Evolutionary conservation across 2,329 filamentous ascomycete species (phyloP).

Genomic region (Claviceps monticola): DNA sequence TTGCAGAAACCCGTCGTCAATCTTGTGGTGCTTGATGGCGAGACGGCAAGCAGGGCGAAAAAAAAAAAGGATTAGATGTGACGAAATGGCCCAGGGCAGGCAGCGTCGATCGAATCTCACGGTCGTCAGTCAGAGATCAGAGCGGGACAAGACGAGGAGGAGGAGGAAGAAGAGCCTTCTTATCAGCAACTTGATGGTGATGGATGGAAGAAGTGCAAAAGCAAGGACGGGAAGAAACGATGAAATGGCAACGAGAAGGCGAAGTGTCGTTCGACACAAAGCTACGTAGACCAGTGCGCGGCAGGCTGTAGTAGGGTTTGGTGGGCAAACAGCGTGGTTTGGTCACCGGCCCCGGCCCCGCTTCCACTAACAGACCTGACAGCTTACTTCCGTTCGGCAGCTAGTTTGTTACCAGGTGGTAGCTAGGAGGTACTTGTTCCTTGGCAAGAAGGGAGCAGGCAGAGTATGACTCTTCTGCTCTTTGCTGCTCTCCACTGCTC

Average conservation of each 20-base stretch:
- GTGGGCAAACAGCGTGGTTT: neutral
- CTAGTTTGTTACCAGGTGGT: no score
- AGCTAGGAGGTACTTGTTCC: no score
- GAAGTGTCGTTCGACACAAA: slow-evolving; percentile 4
- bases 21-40: slow-evolving; percentile 11
- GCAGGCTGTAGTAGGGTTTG: neutral
- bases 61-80: slow-evolving; percentile 6
- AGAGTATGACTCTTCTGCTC: no score
- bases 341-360: no score
- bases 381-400: no score
- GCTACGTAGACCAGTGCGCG: neutral
- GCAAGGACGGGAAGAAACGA: neutral
- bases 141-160: neutral
- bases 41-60: neutral
- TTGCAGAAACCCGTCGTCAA: slow-evolving; percentile 1
- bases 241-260: slow-evolving; percentile 1
- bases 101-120: neutral
- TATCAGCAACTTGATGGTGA: slow-evolving; percentile 1
- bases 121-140: neutral
- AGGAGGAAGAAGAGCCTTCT: neutral
- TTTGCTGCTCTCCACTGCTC: no score
- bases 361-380: no score
- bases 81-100: neutral
- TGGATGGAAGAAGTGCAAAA: neutral
- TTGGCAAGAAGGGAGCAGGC: no score